phyloP scores from a whole-genome alignment of 2,329 filamentous ascomycete genomes.

The Arthrobotrys megalospora region DNA sequence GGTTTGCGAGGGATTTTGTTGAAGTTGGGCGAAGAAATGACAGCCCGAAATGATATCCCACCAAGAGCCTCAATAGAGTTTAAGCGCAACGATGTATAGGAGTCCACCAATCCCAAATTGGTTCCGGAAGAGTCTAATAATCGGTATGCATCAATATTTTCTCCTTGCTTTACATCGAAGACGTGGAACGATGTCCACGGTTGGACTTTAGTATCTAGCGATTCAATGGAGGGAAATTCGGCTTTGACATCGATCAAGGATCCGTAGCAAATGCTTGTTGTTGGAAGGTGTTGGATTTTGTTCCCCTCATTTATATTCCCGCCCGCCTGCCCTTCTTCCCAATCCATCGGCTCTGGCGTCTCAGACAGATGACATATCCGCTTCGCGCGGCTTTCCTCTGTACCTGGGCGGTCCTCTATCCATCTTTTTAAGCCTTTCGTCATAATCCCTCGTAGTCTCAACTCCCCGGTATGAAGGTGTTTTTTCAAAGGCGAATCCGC shows the following conservation, averaged over 20 bases:
- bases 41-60: not conserved
- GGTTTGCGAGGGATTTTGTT: not conserved
- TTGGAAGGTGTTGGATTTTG: not conserved
- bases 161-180: not conserved
- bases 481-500: too few relatives aligned
- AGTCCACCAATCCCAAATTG: not conserved
- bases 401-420: not conserved
- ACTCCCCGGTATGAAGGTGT: too few relatives aligned
- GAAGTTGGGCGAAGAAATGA: not conserved
- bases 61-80: not conserved
- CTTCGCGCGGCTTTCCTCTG: not conserved
- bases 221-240: slow-evolving; percentile 2
- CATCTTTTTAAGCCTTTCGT: not conserved
- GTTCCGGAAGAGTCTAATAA: not conserved
- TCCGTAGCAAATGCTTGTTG: not conserved
- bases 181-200: slow-evolving; percentile 2
- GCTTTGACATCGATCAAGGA: slow-evolving; percentile 8
- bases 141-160: not conserved
- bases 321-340: not conserved
- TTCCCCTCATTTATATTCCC: not conserved
- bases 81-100: not conserved
- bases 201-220: too few relatives aligned
- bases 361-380: not conserved
- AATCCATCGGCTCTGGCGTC: not conserved
- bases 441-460: too few relatives aligned